These are phyloP conservation scores for Pseudopyricularia cyperi DNA, from an alignment of 2,329 filamentous ascomycete species.

Conservation along the genomic window DNA sequence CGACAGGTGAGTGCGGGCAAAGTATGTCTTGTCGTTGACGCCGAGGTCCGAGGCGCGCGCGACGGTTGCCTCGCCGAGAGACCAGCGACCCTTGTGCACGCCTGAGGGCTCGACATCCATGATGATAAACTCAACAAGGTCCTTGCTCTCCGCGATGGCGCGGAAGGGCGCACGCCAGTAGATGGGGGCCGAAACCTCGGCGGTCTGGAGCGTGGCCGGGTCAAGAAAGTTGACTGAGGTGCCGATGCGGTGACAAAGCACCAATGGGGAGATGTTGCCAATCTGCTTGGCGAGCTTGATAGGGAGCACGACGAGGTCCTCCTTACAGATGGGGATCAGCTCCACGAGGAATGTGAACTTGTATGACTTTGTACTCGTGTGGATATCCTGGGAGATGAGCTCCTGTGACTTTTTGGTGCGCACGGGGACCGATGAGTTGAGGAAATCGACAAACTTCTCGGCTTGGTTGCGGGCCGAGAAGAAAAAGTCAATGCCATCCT, in stretches of 20 bases:
- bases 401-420: conserved; percentile 46
- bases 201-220: conserved; percentile 78
- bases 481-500: conserved; percentile 93
- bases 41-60: conserved; percentile 79
- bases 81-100: conserved; percentile 64
- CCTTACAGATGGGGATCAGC: conserved; percentile 89
- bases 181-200: conserved; percentile 67
- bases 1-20: conserved; percentile 81
- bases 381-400: conserved; percentile 75
- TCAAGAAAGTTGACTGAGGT: conserved; percentile 85
- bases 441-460: conserved; percentile 65
- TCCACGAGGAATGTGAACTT: conserved; percentile 90
- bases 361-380: conserved; percentile 83
- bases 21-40: conserved; percentile 75
- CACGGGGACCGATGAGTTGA: conserved; percentile 60
- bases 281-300: conserved; percentile 76
- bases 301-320: conserved; percentile 88
- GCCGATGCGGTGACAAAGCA: conserved; percentile 77
- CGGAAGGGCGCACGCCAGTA: conserved; percentile 89
- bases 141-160: conserved; percentile 68
- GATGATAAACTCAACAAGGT: conserved; percentile 84
- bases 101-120: conserved; percentile 84
- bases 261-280: conserved; percentile 79
- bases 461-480: conserved; percentile 83
- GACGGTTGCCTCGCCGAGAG: conserved; percentile 77